Evolutionary conservation across 176 grass and related monocot genomes (phyloP).

Genomic region (Lolium perenne): DNA sequence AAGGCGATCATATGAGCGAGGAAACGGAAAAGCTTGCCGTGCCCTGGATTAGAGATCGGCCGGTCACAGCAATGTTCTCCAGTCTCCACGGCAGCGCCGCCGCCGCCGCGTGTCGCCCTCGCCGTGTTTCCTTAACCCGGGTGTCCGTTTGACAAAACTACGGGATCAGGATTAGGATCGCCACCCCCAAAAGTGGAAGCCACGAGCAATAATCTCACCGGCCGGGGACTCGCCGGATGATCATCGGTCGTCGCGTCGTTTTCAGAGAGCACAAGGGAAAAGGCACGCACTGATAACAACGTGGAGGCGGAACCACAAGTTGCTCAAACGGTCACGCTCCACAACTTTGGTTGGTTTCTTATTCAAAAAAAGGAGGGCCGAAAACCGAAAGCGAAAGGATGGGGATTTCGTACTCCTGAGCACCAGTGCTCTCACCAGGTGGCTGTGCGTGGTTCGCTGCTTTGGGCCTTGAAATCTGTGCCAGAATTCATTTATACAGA

Average conservation of each 20-base stretch:
- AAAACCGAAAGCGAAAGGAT: no score
- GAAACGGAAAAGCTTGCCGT: neutral
- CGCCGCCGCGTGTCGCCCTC: constrained; percentile 11
- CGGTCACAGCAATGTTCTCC: neutral
- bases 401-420: no score
- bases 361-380: no score
- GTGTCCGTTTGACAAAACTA: neutral
- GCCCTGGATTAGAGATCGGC: neutral
- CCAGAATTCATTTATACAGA: no score
- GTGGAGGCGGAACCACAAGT: neutral
- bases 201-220: neutral
- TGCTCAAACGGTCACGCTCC: neutral
- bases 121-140: constrained; percentile 40
- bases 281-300: neutral
- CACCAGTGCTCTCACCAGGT: no score
- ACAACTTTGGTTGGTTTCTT: neutral
- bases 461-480: no score
- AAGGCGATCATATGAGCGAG: neutral
- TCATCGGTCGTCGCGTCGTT: neutral
- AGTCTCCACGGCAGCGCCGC: constrained; percentile 14
- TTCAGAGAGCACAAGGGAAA: constrained; percentile 21
- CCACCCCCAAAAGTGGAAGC: neutral
- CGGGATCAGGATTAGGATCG: neutral
- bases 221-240: neutral
- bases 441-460: no score